Evolutionary conservation across 352 stramenopile species (phyloP), one percentile per base, ranked within the genome.

Genomic region (Thalassiosira mediterranea): DNA sequence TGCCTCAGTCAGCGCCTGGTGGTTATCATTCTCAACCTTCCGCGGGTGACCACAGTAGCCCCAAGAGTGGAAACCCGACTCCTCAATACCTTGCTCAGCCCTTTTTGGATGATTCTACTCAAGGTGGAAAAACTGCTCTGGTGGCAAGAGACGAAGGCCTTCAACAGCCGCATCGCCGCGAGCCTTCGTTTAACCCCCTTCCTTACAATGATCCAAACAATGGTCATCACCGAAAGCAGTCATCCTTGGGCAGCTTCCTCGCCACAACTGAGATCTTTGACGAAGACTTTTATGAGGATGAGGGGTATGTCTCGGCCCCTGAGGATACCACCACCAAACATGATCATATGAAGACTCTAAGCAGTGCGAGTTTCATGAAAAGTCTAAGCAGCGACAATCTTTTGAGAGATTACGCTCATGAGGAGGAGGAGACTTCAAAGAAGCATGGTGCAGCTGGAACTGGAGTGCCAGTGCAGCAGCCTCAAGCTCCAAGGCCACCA

Each of bases 181-280:
- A 59, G 44, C 25, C 23, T 28, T 69, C 59, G n/a, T 57, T 59
- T 28, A 57, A 69, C 28, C 59, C 26, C 59, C 32, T 69, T 23
- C 26, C 44, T 32, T 48, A 25, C 19, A 46, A 13, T 4, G 28
- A 66, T 23, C 28, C 19, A 5, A 32, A 56, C 19, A 25, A 48
- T 8, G 37, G 37, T 52, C 67, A 76, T 58, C 67, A 76, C 42
- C 67, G 67, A 28, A 76, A 70, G 19, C 47, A 67, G 52, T 65
- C 54, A 23, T 81, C 72, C 7, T 17, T 81, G 23, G 72, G 63
- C 13, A 69, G 25, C 37, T 81, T 81, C 32, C 64, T 81, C 3
- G 72, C 63, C 28, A 75, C 57, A 31, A 58, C 72, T 42, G 67
- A 70, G 54, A 29, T 67, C 2, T 60, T 63, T 59, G 42, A 60